These are phyloP conservation scores for Claviceps fusiformis DNA, from an alignment of 2,329 filamentous ascomycete genomes.

Conservation along the genomic window DNA sequence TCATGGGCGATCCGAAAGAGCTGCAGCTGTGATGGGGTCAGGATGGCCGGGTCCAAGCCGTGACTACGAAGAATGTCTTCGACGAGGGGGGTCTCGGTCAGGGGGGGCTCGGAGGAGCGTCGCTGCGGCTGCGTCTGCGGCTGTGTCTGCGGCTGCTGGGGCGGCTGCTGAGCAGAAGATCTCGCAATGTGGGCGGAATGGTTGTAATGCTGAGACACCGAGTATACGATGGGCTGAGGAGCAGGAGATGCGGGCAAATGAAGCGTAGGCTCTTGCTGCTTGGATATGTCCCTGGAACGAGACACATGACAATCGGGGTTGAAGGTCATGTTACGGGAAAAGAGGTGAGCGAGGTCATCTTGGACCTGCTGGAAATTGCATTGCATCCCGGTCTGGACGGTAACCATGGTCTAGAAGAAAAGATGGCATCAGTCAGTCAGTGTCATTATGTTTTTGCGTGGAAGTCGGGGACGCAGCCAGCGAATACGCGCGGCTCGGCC, in stretches of 20 bases:
- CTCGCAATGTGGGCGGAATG: conserved; percentile 54
- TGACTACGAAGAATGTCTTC: conserved; percentile 49
- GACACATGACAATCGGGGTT: conserved; percentile 23
- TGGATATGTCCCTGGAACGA: conserved; percentile 14
- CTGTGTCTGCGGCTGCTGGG: conserved; percentile 11
- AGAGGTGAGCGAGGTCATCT: conserved; percentile 71
- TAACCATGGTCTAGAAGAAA: conserved; percentile 21
- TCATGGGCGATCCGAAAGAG: conserved; percentile 65
- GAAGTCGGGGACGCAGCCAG: neutral
- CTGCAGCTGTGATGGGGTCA: conserved; percentile 62
- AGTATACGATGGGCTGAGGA: conserved; percentile 49
- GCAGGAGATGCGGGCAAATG: conserved; percentile 12
- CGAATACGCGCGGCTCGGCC: neutral
- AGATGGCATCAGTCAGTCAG: neutral
- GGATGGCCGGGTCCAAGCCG: conserved; percentile 53
- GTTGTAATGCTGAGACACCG: conserved; percentile 69
- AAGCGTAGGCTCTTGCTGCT: conserved; percentile 17
- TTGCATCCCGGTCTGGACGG: conserved; percentile 17
- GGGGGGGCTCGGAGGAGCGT: conserved; percentile 36
- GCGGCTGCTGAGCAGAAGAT: conserved; percentile 16
- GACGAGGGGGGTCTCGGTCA: conserved; percentile 33
- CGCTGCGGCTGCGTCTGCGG: conserved; percentile 23
- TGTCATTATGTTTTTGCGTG: neutral
- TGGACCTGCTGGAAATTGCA: conserved; percentile 42
- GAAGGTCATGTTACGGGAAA: conserved; percentile 62